Conservation (phyloP, 2,329 filamentous ascomycete species). For the Colletotrichum godetiae region DNA sequence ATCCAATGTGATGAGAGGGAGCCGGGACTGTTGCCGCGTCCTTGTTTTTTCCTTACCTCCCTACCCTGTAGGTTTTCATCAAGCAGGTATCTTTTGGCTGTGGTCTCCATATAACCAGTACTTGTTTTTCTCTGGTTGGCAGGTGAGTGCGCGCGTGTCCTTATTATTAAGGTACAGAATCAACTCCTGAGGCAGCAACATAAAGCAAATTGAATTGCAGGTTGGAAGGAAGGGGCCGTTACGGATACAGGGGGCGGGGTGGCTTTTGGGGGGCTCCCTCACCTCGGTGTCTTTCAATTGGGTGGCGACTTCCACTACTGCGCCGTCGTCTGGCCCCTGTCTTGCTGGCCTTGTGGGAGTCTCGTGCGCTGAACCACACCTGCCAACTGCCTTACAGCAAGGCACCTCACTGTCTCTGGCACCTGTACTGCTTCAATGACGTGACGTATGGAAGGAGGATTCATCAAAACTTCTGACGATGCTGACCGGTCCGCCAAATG, state of each 20-base stretch:
- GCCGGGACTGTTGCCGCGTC: constrained; percentile 26
- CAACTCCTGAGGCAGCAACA: constrained; percentile 33
- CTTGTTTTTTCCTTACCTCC: constrained; percentile 19
- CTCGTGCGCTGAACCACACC: constrained; percentile 16
- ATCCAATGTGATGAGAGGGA: constrained; percentile 10
- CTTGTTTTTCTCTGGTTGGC: constrained; percentile 17
- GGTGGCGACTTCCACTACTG: constrained; percentile 31
- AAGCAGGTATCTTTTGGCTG: constrained; percentile 24
- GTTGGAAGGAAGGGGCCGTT: constrained; percentile 33
- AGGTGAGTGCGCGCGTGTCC: constrained; percentile 26
- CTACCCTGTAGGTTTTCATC: neutral
- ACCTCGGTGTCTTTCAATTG: constrained; percentile 26
- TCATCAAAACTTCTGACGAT: neutral
- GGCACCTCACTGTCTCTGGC: constrained; percentile 1
- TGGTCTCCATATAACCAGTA: constrained; percentile 15
- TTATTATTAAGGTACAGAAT: constrained; percentile 26
- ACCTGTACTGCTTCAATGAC: constrained; percentile 15
- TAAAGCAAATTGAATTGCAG: constrained; percentile 32
- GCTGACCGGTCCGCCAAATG: neutral
- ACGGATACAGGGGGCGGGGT: constrained; percentile 34
- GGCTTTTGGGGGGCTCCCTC: constrained; percentile 27
- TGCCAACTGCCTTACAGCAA: neutral
- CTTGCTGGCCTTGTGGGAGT: constrained; percentile 28
- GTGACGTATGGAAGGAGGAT: neutral
- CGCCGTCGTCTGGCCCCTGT: constrained; percentile 22